Evolutionary conservation across 75 land plant genomes (phyloP).

Genomic region (Cryptomeria japonica): DNA sequence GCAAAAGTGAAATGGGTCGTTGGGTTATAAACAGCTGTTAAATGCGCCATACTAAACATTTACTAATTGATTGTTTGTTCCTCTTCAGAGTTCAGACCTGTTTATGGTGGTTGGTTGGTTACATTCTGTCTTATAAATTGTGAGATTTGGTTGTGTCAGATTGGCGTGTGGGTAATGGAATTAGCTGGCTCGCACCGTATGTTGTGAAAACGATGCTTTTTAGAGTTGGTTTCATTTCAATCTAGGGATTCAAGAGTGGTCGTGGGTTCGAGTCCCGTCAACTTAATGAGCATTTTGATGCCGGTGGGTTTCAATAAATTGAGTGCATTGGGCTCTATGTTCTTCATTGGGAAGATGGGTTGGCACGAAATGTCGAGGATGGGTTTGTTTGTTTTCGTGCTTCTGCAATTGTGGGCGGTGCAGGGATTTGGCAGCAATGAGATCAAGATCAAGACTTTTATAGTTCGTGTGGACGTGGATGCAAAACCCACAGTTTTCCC

Average conservation of each 20-base stretch:
- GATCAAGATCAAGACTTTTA: constrained; percentile 24
- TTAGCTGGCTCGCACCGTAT: not conserved
- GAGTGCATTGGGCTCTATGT: not conserved
- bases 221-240: not conserved
- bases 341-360: not conserved
- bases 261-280: not conserved
- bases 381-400: not conserved
- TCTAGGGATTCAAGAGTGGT: not conserved
- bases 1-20: not conserved
- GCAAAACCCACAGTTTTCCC: constrained; percentile 54
- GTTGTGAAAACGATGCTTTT: not conserved
- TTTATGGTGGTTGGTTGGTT: no score
- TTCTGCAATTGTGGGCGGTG: not conserved
- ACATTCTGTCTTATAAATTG: no score
- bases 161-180: not conserved
- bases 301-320: not conserved
- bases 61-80: no score
- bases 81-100: no score
- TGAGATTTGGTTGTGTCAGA: not conserved
- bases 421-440: not conserved
- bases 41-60: no score
- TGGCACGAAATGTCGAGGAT: no score
- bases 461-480: constrained; percentile 33
- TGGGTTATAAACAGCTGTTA: not conserved
- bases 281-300: not conserved